Conservation (phyloP, 805 yeast genomes). For the Yarrowia deformans region DNA sequence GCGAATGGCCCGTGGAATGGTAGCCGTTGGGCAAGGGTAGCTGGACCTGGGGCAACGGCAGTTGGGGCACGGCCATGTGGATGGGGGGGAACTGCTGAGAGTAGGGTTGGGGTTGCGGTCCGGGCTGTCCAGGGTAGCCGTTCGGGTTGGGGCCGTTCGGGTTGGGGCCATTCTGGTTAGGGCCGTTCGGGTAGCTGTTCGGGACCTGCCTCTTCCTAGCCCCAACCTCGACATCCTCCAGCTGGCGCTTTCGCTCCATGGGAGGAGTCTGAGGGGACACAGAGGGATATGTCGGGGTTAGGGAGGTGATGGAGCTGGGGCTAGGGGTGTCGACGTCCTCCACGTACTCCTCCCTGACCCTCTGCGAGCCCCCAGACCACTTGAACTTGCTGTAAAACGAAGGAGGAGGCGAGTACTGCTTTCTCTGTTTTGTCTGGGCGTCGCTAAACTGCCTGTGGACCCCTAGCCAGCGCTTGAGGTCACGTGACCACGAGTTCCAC, state of each 20-base stretch:
- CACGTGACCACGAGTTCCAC: constrained; percentile 47
- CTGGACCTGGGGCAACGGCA: constrained; percentile 8
- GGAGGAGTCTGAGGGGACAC: constrained; percentile 34
- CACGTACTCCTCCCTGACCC: neutral
- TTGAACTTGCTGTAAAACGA: constrained; percentile 25
- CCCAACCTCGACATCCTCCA: neutral
- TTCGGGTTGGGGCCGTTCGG: too few species aligned
- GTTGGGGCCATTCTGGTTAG: too few species aligned
- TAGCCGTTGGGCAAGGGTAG: constrained; percentile 1
- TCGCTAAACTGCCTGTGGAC: constrained; percentile 12
- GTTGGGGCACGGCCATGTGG: constrained; percentile 15
- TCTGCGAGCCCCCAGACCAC: constrained; percentile 7
- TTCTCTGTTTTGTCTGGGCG: neutral
- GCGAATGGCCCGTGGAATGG: constrained; percentile 7
- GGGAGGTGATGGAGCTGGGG: neutral
- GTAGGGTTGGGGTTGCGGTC: neutral
- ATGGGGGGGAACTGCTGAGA: constrained; percentile 24
- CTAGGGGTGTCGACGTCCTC: constrained; percentile 16
- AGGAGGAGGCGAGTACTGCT: constrained; percentile 27
- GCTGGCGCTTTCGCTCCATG: constrained; percentile 31
- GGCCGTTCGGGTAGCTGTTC: too few species aligned
- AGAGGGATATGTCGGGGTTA: constrained; percentile 23
- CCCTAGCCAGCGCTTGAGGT: constrained; percentile 17
- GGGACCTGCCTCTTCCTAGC: too few species aligned
- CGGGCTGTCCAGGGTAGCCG: too few species aligned